Evolutionary conservation across 116 monocot genomes (phyloP), one percentile per base, ranked within the genome.

Genomic region (Cymodocea nodosa): DNA sequence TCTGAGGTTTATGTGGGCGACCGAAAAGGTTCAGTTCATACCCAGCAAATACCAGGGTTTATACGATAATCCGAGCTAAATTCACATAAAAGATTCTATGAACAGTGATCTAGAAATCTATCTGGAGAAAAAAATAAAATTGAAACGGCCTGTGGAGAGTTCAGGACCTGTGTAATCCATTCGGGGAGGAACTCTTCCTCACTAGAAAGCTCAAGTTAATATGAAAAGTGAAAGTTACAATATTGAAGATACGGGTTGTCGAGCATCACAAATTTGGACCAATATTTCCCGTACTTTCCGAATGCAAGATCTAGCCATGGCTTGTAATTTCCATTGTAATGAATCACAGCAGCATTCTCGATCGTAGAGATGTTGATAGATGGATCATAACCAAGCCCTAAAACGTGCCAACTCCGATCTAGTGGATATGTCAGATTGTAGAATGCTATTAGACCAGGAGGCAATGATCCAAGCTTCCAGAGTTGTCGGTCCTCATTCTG

Each of bases 241-340:
- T 44, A 12, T 19, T 60, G 76, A 52, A 85, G 55, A 52, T 97
- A 82, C 9, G 82, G 86, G 65, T 89, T 79, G n/a, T 80, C 77
- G 35, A 35, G 25, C 35, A 77, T 66, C 12, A 98, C 74, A 76
- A 64, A 81, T 67, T 83, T 98, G 60, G 85, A 78, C 89, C 98
- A 92, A 77, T 81, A 83, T 15, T 74, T 52, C 65, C 85, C 82
- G 79, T 84, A 98, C 74, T 79, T 82, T 50, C 64, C 56, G 25
- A 86, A 72, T 1, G 78, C 92, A 66, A 98, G 80, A 68, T 98
- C 92, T 23, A 98, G 68, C 92, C 92, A 92, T 2, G 98, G 98
- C 74, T 92, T 98, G 75, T 86, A 92, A 63, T 98, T 98, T 25
- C 92, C 92, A 24, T 98, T 98, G 60, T 82, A 98, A 64, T 98